Evolutionary conservation across 192 early-diverging fungal species (phyloP).

Genomic region (Backusella circina): DNA sequence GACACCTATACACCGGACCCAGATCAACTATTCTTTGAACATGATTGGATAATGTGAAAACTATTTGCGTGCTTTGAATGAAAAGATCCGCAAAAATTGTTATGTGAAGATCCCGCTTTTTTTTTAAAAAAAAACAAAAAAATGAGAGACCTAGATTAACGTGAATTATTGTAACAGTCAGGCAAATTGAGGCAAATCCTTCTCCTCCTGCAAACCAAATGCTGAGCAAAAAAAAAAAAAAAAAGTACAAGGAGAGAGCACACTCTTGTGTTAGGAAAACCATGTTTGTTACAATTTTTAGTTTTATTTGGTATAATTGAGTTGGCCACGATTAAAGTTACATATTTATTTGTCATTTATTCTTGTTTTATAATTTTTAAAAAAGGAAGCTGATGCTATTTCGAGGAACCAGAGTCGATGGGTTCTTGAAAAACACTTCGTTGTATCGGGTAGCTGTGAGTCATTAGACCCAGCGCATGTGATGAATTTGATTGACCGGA

Average conservation of each 20-base stretch:
- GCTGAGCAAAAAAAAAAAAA: not conserved
- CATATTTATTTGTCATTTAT: not conserved
- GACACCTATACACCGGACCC: too few species aligned
- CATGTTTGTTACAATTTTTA: not conserved
- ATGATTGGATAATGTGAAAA: not conserved
- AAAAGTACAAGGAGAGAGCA: not conserved
- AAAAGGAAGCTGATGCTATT: not conserved
- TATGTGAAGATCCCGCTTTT: not conserved
- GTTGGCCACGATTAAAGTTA: not conserved
- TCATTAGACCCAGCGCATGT: too few species aligned
- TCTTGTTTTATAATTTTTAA: not conserved
- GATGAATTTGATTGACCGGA: too few species aligned
- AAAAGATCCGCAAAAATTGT: too few species aligned
- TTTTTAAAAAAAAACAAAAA: too few species aligned
- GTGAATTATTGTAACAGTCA: not conserved
- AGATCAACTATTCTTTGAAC: too few species aligned
- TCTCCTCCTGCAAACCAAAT: not conserved
- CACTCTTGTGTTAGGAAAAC: not conserved
- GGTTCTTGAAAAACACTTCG: too few species aligned
- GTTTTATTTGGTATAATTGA: not conserved
- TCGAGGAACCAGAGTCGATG: not conserved
- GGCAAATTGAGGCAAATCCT: too few species aligned
- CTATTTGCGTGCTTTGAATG: too few species aligned
- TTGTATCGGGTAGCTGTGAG: too few species aligned
- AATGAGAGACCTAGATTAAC: not conserved